phyloP scores from a whole-genome alignment of 345 rosid genomes.

The Populus ilicifolia region DNA sequence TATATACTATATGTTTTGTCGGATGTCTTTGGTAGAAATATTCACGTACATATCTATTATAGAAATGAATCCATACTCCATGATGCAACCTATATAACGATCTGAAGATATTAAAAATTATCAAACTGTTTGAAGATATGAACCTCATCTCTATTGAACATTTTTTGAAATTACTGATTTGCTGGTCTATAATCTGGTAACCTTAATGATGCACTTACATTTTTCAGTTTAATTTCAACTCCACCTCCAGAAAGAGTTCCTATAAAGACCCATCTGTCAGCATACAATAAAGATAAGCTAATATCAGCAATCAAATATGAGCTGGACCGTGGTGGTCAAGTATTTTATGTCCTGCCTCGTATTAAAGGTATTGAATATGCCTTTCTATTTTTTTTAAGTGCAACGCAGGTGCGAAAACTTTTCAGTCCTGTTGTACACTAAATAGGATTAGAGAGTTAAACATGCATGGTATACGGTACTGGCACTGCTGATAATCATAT shows the following conservation, averaged over 20 bases:
- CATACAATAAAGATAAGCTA: constrained; percentile 56
- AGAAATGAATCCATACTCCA: not conserved
- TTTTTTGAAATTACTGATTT: not conserved
- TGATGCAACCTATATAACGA: constrained; percentile 2
- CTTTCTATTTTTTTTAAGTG: not conserved
- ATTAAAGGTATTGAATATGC: constrained; percentile 58
- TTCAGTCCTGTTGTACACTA: not conserved
- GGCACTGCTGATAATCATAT: not conserved
- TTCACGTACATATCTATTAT: not conserved
- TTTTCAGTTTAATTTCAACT: constrained; percentile 79
- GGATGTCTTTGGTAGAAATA: not conserved
- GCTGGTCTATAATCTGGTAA: not conserved
- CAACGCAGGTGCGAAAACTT: not conserved
- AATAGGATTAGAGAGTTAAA: not conserved
- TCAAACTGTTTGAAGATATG: not conserved
- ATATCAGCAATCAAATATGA: constrained; percentile 70
- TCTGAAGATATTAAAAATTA: not conserved
- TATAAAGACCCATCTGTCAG: constrained; percentile 78
- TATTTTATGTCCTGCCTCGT: constrained; percentile 90
- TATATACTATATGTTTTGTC: not conserved
- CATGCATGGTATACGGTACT: not conserved
- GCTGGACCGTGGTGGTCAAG: constrained; percentile 88
- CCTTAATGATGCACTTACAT: constrained; percentile 6
- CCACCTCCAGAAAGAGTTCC: constrained; percentile 99
- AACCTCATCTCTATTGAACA: not conserved